These are phyloP conservation scores for Rosa lucieae DNA, from an alignment of 306 rosid species.

Conservation along the genomic window DNA sequence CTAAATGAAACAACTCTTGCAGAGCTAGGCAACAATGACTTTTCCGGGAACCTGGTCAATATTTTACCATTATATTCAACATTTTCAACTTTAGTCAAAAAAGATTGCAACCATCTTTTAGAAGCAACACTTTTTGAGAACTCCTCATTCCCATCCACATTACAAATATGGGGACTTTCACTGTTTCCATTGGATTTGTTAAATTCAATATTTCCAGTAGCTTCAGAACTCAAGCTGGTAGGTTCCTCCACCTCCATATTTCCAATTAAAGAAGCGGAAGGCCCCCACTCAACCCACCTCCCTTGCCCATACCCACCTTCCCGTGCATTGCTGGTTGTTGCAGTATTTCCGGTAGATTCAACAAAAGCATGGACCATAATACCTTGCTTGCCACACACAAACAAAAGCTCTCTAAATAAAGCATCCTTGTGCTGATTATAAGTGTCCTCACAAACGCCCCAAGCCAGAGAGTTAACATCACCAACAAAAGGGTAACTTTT, in stretches of 20 bases:
- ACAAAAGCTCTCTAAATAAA: conserved; percentile 70
- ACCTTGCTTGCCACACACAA: conserved; percentile 81
- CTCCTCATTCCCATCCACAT: conserved; percentile 24
- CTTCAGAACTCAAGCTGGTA: conserved; percentile 33
- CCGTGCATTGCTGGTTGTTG: conserved; percentile 29
- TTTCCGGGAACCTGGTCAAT: conserved; percentile 69
- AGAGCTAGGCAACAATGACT: conserved; percentile 60
- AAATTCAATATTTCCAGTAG: conserved; percentile 31
- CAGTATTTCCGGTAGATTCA: conserved; percentile 32
- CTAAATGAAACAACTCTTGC: conserved; percentile 79
- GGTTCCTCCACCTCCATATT: conserved; percentile 39
- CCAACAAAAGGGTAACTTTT: conserved; percentile 53
- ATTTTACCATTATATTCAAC: conserved; percentile 47
- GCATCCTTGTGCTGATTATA: conserved; percentile 63
- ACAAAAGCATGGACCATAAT: conserved; percentile 77
- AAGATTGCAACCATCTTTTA: conserved; percentile 69
- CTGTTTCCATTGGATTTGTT: conserved; percentile 38
- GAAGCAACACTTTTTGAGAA: conserved; percentile 34
- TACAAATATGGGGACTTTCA: conserved; percentile 25
- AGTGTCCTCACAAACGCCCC: conserved; percentile 71
- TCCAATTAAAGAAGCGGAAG: conserved; percentile 40
- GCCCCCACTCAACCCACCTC: conserved; percentile 89
- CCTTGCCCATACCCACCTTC: conserved; percentile 58
- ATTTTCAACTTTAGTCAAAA: conserved; percentile 59
- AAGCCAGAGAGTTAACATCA: conserved; percentile 76